Percentiles rank a stretch among this genome's conserved stretches.
phyloP scores from a whole-genome alignment of 257 asterid genomes.

The Solanum tacnaense region DNA sequence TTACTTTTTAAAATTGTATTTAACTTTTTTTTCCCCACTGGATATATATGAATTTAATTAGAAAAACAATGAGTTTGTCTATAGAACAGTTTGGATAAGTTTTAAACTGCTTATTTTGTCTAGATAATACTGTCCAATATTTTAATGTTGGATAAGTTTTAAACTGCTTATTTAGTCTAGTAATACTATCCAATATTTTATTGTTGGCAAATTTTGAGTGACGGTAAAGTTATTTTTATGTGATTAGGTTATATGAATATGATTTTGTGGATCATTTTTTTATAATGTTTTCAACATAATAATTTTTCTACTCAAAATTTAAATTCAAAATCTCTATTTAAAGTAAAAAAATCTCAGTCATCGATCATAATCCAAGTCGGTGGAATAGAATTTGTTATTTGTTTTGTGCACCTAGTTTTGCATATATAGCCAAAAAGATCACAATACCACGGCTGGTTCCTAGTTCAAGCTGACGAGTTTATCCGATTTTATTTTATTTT shows the following conservation, averaged over 20 bases:
- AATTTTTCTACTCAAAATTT: too few relatives aligned
- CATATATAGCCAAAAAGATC: neutral
- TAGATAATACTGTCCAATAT: too few relatives aligned
- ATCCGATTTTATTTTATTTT: neutral
- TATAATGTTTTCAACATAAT: too few relatives aligned
- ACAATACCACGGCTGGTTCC: neutral
- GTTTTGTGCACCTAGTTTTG: neutral
- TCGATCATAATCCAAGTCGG: neutral
- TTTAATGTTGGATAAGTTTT: neutral
- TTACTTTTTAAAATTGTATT: neutral
- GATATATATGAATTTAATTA: neutral
- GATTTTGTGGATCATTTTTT: too few relatives aligned
- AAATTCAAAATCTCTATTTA: too few relatives aligned
- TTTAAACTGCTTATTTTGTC: too few relatives aligned
- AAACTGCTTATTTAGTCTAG: too few relatives aligned
- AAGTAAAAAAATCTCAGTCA: too few relatives aligned
- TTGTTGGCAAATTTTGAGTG: neutral
- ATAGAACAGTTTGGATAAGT: neutral
- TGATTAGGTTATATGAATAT: too few relatives aligned
- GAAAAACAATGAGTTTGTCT: neutral
- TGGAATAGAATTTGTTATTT: too few relatives aligned
- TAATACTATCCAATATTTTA: neutral
- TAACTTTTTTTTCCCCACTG: neutral
- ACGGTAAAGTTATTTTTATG: neutral
- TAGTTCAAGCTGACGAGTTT: neutral